Percentiles rank a stretch among this genome's conserved stretches.
phyloP scores from a whole-genome alignment of 2,329 filamentous ascomycete genomes.

The Apiospora rasikravindrae region DNA sequence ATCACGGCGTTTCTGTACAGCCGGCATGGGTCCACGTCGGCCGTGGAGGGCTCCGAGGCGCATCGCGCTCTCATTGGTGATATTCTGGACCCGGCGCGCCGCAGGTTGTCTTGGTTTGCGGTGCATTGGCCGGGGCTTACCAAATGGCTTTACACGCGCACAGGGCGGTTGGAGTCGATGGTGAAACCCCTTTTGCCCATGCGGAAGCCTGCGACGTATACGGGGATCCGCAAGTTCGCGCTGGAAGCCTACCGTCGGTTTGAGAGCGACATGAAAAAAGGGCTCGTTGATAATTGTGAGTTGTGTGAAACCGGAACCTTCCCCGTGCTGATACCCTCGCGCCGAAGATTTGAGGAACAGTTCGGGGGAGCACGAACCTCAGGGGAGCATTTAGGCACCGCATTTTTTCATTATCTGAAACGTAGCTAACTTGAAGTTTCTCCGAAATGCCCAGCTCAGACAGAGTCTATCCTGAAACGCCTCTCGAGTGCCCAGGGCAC shows the following conservation, averaged over 20 bases:
- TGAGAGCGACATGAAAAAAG: no score
- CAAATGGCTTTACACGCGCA: slow-evolving; percentile 53
- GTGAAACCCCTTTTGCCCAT: slow-evolving; percentile 51
- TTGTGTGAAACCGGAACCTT: no score
- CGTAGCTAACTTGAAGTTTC: no score
- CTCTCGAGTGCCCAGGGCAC: slow-evolving; percentile 19
- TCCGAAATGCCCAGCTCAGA: no score
- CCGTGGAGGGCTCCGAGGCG: slow-evolving; percentile 42
- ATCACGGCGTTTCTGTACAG: slow-evolving; percentile 60
- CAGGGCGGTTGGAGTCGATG: slow-evolving; percentile 42
- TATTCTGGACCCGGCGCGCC: slow-evolving; percentile 52
- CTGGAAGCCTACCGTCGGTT: not conserved
- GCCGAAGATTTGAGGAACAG: no score
- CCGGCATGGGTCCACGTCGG: slow-evolving; percentile 47
- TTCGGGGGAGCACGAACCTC: no score
- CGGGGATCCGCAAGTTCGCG: slow-evolving; percentile 53
- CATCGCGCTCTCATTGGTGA: slow-evolving; percentile 51
- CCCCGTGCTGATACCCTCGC: no score
- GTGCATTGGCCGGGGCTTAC: slow-evolving; percentile 52
- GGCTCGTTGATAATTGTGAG: no score
- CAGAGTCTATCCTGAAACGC: no score
- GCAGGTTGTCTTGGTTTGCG: slow-evolving; percentile 54
- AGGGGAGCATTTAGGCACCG: no score
- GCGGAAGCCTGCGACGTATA: slow-evolving; percentile 55
- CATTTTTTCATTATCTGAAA: no score